Evolutionary conservation across 139 green algal species (phyloP).

Genomic region (Eudorina sp.): DNA sequence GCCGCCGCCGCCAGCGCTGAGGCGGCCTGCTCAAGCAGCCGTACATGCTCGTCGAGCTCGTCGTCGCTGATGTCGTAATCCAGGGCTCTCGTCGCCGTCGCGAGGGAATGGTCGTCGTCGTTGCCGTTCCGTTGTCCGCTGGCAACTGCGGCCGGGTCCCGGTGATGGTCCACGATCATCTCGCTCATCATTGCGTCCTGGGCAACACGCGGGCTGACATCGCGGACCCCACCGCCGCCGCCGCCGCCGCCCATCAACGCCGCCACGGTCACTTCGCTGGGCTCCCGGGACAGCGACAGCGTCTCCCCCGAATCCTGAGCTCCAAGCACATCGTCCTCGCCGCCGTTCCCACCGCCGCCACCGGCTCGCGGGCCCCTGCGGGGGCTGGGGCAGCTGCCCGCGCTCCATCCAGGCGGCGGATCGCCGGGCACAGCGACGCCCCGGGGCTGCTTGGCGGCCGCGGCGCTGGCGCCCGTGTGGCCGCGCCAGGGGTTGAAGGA

Average conservation of each 20-base stretch:
- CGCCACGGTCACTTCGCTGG: not conserved
- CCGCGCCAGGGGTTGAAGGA: conserved; percentile 29
- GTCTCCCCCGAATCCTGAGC: not conserved
- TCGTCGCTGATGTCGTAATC: not conserved
- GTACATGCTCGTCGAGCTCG: conserved; percentile 38
- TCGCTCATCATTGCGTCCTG: too few relatives aligned
- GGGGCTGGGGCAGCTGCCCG: not conserved
- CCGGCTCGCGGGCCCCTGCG: not conserved
- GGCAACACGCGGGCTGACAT: too few relatives aligned
- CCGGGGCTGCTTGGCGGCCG: not conserved
- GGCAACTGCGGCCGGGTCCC: too few relatives aligned
- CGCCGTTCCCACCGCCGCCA: not conserved
- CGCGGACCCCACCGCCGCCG: not conserved
- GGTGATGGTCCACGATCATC: too few relatives aligned
- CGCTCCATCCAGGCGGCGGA: too few relatives aligned
- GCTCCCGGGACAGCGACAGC: too few relatives aligned
- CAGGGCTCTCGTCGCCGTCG: too few relatives aligned
- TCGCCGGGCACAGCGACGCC: too few relatives aligned
- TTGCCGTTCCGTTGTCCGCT: too few relatives aligned
- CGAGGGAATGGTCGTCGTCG: too few relatives aligned
- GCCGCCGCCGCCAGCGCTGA: not conserved
- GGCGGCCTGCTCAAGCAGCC: conserved; percentile 12
- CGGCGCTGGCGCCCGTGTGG: not conserved
- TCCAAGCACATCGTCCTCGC: not conserved
- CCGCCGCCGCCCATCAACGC: not conserved